Conservation (phyloP, 2,329 filamentous ascomycete species). For the Bipolaris zeicola region DNA sequence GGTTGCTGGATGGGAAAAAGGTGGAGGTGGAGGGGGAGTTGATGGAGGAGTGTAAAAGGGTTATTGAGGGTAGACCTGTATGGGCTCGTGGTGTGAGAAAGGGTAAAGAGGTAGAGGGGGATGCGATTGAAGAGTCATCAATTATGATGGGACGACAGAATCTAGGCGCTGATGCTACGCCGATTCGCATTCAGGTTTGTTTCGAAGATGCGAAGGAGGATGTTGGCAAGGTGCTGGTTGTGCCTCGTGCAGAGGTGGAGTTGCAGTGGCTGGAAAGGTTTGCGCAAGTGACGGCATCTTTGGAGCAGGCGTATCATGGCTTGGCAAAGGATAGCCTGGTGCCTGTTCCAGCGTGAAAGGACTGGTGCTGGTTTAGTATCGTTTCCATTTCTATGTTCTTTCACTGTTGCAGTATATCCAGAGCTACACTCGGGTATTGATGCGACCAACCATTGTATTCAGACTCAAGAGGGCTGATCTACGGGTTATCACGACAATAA, state of each 20-base stretch:
- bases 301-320: constrained; percentile 4
- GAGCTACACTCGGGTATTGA: not conserved
- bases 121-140: not conserved
- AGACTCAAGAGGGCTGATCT: not conserved
- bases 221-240: not conserved
- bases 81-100: not conserved
- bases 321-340: not conserved
- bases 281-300: constrained; percentile 5
- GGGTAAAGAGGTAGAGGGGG: no score
- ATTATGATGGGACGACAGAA: not conserved
- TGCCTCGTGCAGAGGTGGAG: constrained; percentile 5
- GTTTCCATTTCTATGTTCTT: not conserved
- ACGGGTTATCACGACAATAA: not conserved
- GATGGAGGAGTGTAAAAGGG: not conserved
- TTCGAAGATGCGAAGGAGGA: not conserved
- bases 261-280: constrained; percentile 11
- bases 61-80: not conserved
- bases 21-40: not conserved
- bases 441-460: not conserved
- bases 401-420: not conserved
- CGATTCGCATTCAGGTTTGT: not conserved
- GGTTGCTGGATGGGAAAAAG: not conserved
- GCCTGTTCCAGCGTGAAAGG: not conserved
- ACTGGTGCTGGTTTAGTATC: not conserved
- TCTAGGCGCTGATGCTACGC: not conserved